Evolutionary conservation across 2,329 filamentous ascomycete species (phyloP).

Genomic region (Trichoderma brevicompactum): DNA sequence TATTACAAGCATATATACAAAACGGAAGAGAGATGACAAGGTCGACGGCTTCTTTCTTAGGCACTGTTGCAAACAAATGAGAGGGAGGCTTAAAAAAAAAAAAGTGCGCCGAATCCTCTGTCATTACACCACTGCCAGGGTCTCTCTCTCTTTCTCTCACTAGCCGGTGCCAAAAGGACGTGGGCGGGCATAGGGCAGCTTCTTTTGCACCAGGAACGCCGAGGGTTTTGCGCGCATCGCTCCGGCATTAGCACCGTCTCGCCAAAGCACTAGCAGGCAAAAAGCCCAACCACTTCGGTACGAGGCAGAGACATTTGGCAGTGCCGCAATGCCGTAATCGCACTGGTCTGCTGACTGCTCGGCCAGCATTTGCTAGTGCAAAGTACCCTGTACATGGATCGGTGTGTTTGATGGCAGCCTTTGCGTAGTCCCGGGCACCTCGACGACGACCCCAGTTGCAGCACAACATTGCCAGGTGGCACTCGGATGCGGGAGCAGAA

Average conservation of each 20-base stretch:
- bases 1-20: background rate
- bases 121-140: background rate
- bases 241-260: slow-evolving; percentile 4
- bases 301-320: slow-evolving; percentile 17
- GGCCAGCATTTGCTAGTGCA: slow-evolving; percentile 2
- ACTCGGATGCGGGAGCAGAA: slow-evolving; percentile 23
- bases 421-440: background rate
- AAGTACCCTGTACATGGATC: slow-evolving; percentile 24
- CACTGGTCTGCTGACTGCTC: slow-evolving; percentile 25
- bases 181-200: background rate
- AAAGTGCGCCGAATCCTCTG: background rate
- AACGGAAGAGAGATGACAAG: background rate
- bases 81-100: background rate
- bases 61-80: slow-evolving; percentile 9
- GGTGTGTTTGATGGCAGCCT: background rate
- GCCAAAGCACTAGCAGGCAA: background rate
- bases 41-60: background rate
- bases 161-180: background rate
- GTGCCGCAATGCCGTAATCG: slow-evolving; percentile 7
- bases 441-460: slow-evolving; percentile 17
- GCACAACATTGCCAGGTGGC: slow-evolving; percentile 30
- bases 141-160: too few relatives aligned
- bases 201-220: slow-evolving; percentile 13
- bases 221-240: background rate
- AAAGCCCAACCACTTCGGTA: background rate